Evolutionary conservation across 2,329 filamentous ascomycete genomes (phyloP).

Genomic region (Microcyclospora tardicrescens): DNA sequence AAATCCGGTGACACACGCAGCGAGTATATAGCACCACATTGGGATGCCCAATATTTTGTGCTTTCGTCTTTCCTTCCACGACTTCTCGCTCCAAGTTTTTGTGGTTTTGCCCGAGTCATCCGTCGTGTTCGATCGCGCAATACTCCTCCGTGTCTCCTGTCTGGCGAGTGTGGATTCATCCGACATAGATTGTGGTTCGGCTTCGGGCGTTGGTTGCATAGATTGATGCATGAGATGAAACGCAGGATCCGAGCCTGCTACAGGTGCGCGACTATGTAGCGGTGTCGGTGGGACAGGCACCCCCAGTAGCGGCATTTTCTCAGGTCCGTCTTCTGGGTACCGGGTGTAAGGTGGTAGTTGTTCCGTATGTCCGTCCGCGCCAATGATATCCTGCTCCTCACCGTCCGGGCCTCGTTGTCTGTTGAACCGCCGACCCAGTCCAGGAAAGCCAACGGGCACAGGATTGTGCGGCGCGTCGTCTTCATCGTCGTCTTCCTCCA

Average conservation of each 20-base stretch:
- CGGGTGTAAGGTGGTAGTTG: slow-evolving; percentile 83
- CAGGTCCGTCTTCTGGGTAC: slow-evolving; percentile 58
- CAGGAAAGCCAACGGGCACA: slow-evolving; percentile 62
- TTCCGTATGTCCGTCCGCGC: slow-evolving; percentile 77
- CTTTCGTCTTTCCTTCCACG: slow-evolving; percentile 27
- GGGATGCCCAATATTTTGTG: slow-evolving; percentile 23
- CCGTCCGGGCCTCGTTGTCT: slow-evolving; percentile 64
- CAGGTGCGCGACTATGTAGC: slow-evolving; percentile 21
- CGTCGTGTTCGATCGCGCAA: background rate
- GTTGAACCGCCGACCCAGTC: slow-evolving; percentile 51
- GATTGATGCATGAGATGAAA: slow-evolving; percentile 23
- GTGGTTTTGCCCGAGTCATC: slow-evolving; percentile 3
- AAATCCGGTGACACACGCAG: slow-evolving; percentile 16
- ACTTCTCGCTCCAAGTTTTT: slow-evolving; percentile 25
- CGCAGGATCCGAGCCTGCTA: slow-evolving; percentile 20
- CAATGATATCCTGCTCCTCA: slow-evolving; percentile 79
- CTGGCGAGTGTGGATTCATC: slow-evolving; percentile 14
- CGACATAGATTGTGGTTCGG: slow-evolving; percentile 21
- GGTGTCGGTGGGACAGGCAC: slow-evolving; percentile 17
- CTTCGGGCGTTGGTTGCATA: slow-evolving; percentile 16
- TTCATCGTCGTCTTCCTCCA: slow-evolving; percentile 43
- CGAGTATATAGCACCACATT: slow-evolving; percentile 23
- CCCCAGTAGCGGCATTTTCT: slow-evolving; percentile 39
- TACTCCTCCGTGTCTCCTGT: slow-evolving; percentile 1
- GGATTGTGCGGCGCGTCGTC: slow-evolving; percentile 22